Conservation (phyloP, 768 basidiomycete species). For the Russula lepida region DNA sequence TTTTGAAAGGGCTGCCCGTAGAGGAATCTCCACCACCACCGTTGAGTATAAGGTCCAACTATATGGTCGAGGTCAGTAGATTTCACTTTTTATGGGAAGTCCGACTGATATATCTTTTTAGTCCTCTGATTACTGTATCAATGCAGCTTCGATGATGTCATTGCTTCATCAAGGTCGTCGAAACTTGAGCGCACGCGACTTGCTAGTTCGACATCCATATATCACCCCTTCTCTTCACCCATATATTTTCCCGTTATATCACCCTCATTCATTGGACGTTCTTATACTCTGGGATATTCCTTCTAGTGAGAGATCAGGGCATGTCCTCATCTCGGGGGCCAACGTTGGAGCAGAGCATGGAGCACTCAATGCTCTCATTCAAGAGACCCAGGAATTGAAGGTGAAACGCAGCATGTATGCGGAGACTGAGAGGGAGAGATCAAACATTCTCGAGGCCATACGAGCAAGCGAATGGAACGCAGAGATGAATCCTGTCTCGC, state of each 20-base stretch:
- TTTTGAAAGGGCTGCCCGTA: conserved; percentile 39
- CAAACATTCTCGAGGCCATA: conserved; percentile 58
- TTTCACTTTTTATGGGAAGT: not conserved
- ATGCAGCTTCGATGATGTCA: conserved; percentile 29
- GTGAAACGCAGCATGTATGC: conserved; percentile 83
- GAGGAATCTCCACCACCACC: conserved; percentile 22
- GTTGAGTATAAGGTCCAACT: conserved; percentile 21
- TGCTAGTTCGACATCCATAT: conserved; percentile 41
- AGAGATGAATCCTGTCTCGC: conserved; percentile 63
- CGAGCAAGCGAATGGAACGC: conserved; percentile 64
- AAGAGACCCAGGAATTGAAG: conserved; percentile 52
- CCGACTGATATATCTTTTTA: not conserved
- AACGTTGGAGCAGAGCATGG: conserved; percentile 65
- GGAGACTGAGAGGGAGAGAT: conserved; percentile 72
- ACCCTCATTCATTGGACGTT: conserved; percentile 64
- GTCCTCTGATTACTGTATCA: conserved; percentile 19
- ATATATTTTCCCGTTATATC: conserved; percentile 71
- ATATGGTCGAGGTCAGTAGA: conserved; percentile 16
- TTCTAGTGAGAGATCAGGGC: conserved; percentile 50
- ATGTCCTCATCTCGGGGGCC: conserved; percentile 48
- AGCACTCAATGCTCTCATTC: conserved; percentile 50
- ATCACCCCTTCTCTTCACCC: conserved; percentile 46
- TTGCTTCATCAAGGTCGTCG: conserved; percentile 48
- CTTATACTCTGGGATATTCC: conserved; percentile 71
- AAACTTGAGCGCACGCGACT: conserved; percentile 31